These are phyloP conservation scores for Dentipellis fragilis DNA, from an alignment of 768 basidiomycete species.

Conservation along the genomic window DNA sequence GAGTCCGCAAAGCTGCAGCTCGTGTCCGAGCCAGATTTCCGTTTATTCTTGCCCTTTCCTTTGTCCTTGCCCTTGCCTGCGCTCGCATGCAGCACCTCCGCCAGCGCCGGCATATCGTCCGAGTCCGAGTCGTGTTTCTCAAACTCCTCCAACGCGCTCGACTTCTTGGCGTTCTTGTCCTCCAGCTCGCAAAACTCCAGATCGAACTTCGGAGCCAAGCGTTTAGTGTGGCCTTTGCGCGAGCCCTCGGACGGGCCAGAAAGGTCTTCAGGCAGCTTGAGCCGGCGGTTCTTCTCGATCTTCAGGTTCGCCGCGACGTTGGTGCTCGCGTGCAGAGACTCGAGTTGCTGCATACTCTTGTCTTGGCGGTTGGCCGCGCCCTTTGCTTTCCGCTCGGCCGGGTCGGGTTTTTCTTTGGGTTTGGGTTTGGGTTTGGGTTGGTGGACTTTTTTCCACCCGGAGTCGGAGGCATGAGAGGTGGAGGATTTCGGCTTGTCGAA, in stretches of 20 bases:
- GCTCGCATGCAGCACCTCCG: constrained; percentile 21
- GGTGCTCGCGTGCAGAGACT: constrained; percentile 10
- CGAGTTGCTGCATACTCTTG: constrained; percentile 4
- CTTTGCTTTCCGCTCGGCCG: not conserved
- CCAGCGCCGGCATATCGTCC: constrained; percentile 25
- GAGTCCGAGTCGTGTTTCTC: constrained; percentile 6
- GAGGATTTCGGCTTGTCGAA: not conserved
- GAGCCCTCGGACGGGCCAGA: not conserved
- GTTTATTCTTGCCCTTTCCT: not conserved
- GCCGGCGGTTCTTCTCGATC: constrained; percentile 8
- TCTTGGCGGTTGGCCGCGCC: not conserved
- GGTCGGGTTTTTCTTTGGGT: not conserved
- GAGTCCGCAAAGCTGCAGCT: constrained; percentile 34
- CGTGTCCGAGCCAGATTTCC: constrained; percentile 15
- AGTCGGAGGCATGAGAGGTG: not conserved
- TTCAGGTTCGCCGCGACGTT: constrained; percentile 5
- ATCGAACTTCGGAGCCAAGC: constrained; percentile 26
- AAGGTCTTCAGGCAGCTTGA: constrained; percentile 3
- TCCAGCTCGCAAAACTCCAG: constrained; percentile 35
- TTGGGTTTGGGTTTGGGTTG: not conserved
- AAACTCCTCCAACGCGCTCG: constrained; percentile 10
- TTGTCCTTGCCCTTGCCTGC: constrained; percentile 4
- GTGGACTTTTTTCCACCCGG: not conserved
- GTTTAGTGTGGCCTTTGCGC: constrained; percentile 11
- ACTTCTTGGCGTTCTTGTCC: constrained; percentile 15